These are phyloP conservation scores for Scedosporium dehoogii DNA, from an alignment of 2,329 filamentous ascomycete genomes.

Conservation along the genomic window DNA sequence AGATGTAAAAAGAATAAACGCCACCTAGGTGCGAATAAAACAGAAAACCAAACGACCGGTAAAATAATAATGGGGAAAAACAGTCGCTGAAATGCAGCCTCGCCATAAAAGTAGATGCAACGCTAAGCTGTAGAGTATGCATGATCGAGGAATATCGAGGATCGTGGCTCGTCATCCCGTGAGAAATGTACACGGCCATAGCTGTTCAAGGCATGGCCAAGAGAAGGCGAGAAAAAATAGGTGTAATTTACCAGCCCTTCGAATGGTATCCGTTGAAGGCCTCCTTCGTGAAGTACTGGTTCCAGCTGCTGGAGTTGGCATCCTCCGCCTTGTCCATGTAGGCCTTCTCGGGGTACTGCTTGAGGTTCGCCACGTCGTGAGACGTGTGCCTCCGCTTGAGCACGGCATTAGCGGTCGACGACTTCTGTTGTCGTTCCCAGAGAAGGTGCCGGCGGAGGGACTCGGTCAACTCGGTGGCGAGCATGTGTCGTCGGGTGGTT, in stretches of 20 bases:
- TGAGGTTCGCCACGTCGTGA: constrained; percentile 80
- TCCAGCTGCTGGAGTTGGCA: constrained; percentile 65
- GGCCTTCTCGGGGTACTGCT: constrained; percentile 63
- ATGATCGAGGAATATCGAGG: not conserved
- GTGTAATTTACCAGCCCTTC: constrained; percentile 27
- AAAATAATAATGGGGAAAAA: not conserved
- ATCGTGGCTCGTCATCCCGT: not conserved
- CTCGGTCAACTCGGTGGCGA: constrained; percentile 87
- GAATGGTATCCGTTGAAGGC: constrained; percentile 42
- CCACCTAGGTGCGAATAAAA: not conserved
- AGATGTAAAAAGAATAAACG: not conserved
- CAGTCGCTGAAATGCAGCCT: not conserved
- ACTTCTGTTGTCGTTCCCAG: constrained; percentile 93
- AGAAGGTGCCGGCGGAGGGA: constrained; percentile 84
- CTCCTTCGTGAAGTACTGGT: constrained; percentile 76
- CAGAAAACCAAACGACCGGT: not conserved
- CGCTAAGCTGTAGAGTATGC: not conserved
- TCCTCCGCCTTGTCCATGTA: constrained; percentile 51
- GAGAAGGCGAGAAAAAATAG: constrained; percentile 3
- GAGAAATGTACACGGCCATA: constrained; percentile 5
- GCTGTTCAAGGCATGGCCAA: no score
- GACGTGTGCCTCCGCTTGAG: constrained; percentile 86
- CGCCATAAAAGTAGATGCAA: constrained; percentile 3
- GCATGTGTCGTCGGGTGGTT: constrained; percentile 90
- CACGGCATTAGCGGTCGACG: constrained; percentile 76